phyloP scores from a whole-genome alignment of 148 eudicot genomes.

The Rhododendron mucronatum region DNA sequence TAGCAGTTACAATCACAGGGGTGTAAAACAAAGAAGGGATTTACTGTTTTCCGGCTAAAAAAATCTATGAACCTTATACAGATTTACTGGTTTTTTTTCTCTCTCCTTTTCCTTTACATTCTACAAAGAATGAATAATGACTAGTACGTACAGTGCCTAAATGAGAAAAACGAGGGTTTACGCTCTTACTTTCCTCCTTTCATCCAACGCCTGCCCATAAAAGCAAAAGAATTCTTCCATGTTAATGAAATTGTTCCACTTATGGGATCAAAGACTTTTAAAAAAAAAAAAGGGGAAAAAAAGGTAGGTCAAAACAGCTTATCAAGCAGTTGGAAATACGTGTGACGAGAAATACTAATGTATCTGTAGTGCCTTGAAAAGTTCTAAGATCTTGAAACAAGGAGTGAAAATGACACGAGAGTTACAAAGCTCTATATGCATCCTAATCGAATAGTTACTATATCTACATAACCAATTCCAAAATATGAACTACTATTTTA shows the following conservation, averaged over 20 bases:
- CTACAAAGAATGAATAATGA: slow-evolving; percentile 27
- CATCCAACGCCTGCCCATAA: too few species aligned
- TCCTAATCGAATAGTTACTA: not conserved
- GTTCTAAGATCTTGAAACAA: not conserved
- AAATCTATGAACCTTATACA: not conserved
- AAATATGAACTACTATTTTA: not conserved
- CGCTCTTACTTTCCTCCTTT: too few species aligned
- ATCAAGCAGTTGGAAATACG: not conserved
- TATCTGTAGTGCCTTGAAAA: not conserved
- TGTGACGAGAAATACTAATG: not conserved
- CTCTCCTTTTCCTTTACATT: not conserved
- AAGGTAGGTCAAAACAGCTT: not conserved
- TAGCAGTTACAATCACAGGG: too few species aligned
- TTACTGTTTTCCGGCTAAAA: not conserved
- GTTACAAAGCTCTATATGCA: not conserved
- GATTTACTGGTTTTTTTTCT: too few species aligned
- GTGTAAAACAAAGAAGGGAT: too few species aligned
- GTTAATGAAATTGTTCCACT: not conserved
- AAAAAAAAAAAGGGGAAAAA: not conserved
- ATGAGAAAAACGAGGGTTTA: not conserved
- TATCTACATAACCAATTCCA: too few species aligned
- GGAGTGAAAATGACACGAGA: not conserved
- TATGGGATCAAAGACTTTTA: not conserved
- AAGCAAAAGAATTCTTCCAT: not conserved
- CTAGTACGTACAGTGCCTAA: not conserved